Conservation (phyloP, 768 basidiomycete genomes). For the Suillus luteus region DNA sequence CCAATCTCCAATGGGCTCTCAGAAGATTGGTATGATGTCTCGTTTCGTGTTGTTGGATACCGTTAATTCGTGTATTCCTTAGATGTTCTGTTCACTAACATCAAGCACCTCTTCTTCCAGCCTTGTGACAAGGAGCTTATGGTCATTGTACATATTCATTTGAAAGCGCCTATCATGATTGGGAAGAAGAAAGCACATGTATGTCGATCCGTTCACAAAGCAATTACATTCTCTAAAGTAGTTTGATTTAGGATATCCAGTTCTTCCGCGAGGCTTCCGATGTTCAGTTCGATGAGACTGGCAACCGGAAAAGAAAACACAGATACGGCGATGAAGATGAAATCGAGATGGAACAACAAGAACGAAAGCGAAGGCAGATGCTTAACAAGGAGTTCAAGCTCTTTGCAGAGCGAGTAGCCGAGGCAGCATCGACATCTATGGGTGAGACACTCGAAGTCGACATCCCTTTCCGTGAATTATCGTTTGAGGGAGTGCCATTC, state of each 20-base stretch:
- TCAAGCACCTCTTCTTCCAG: constrained; percentile 99
- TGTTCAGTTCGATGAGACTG: constrained; percentile 97
- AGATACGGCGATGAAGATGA: constrained; percentile 99
- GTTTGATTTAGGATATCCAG: constrained; percentile 78
- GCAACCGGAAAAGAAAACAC: constrained; percentile 96
- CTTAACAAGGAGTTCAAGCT: constrained; percentile 93
- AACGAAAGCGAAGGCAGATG: constrained; percentile 83
- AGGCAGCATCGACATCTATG: constrained; percentile 78
- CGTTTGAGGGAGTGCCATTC: constrained; percentile 96
- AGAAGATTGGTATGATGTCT: constrained; percentile 77
- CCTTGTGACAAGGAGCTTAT: constrained; percentile 96
- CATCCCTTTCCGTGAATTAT: constrained; percentile 95
- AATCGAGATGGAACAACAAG: constrained; percentile 98
- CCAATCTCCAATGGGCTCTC: constrained; percentile 80
- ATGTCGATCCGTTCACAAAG: constrained; percentile 28
- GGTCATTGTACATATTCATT: constrained; percentile 90
- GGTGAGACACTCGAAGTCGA: constrained; percentile 91
- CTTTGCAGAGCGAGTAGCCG: constrained; percentile 90
- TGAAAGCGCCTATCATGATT: constrained; percentile 96
- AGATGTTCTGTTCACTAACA: constrained; percentile 96
- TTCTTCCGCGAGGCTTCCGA: constrained; percentile 98
- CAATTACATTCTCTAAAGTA: constrained; percentile 3
- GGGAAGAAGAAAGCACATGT: constrained; percentile 98
- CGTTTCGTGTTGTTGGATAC: not conserved
- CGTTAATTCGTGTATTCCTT: constrained; percentile 12